These are phyloP conservation scores for Helotiales sp. DNA, from an alignment of 2,329 filamentous ascomycete genomes.

Conservation along the genomic window DNA sequence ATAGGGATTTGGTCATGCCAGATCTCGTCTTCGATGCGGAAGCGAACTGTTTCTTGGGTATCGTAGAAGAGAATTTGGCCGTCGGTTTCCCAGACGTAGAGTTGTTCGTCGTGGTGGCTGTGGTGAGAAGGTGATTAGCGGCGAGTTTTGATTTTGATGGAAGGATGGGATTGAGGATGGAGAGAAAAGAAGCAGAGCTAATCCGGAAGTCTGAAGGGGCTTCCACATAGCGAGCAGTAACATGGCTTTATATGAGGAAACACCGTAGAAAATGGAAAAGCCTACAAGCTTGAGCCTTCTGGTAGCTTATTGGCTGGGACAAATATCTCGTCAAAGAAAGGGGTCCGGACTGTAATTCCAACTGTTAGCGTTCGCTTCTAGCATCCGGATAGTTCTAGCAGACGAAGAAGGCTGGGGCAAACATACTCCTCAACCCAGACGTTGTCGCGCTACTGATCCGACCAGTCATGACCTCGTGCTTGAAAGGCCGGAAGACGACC, in stretches of 20 bases:
- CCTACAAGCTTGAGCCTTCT: constrained; percentile 74
- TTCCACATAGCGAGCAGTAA: neutral
- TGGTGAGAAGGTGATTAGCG: neutral
- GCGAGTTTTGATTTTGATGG: neutral
- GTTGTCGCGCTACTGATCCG: constrained; percentile 75
- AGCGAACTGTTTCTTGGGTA: constrained; percentile 82
- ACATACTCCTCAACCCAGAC: constrained; percentile 68
- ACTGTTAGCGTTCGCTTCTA: neutral
- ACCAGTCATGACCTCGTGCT: constrained; percentile 86
- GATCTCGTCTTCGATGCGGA: constrained; percentile 81
- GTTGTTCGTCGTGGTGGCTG: constrained; percentile 12
- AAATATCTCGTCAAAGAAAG: constrained; percentile 94
- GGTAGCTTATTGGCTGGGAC: constrained; percentile 75
- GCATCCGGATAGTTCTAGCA: neutral
- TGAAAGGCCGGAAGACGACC: constrained; percentile 93
- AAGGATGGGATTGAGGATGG: neutral
- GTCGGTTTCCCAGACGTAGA: constrained; percentile 10
- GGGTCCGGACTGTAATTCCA: constrained; percentile 63
- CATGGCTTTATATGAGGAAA: neutral
- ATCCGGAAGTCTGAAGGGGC: no score
- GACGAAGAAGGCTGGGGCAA: neutral
- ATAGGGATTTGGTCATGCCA: constrained; percentile 87
- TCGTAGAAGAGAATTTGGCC: constrained; percentile 71
- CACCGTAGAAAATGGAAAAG: constrained; percentile 13
- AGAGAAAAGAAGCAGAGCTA: constrained; percentile 5